Evolutionary conservation across 345 rosid species (phyloP), one percentile per base, ranked within the genome.

Genomic region (Mercurialis annua): DNA sequence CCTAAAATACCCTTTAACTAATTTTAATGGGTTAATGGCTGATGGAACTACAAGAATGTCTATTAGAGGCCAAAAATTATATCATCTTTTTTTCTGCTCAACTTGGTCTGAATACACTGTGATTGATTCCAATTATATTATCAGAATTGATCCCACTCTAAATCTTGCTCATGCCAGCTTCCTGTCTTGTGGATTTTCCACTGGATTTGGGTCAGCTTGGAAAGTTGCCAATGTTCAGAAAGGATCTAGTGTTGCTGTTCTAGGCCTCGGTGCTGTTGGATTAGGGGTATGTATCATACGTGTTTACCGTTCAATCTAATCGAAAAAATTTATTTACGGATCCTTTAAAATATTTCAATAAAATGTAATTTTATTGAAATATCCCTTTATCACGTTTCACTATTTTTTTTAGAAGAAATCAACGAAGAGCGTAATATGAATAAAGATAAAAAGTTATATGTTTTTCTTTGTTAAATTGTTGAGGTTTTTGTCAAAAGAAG

Each of bases 201-300:
- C 90, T 0, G 97, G 94, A 1, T 85, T 74, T 31, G 97, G 97
- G 9, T 83, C 90, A 1, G 83, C 87, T 12, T 85, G 87, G 92
- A 88, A 78, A 76, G 90, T 76, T 21, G 85, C 90, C 6, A 51
- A 71, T 36, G 80, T 88, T 68, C 76, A 78, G 62, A 66, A 43
- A 11, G 87, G 90, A 50, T 83, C 94, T 15, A 77, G 71, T 26
- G 86, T 88, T 0, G 92, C 86, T 57, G 80, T 86, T 60, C 68
- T 88, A 12, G 97, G 97, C 46, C 86, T 90, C 31, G 93, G 93
- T 40, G 82, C 86, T 23, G 93, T 87, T 50, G 90, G 93, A 18
- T 80, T 90, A 31, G 90, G 91, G 71, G 88, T 81, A 76, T 17
- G 59, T 56, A 23, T 6, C 11, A 9, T 17, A 4, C 8, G 5